These are phyloP conservation scores for Ceratocystis eucalypticola DNA, from an alignment of 2,329 filamentous ascomycete species.

Conservation along the genomic window DNA sequence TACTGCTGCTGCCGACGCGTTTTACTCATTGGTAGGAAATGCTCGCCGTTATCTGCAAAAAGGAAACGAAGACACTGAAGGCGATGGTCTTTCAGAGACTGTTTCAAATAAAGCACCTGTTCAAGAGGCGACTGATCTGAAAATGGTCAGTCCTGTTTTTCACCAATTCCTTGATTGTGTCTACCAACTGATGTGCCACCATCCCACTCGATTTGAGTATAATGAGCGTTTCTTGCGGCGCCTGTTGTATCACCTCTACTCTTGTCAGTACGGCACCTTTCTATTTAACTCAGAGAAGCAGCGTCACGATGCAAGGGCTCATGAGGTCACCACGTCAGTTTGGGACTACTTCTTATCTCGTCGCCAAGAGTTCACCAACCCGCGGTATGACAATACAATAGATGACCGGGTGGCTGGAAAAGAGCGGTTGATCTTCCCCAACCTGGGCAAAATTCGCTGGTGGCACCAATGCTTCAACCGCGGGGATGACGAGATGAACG, in stretches of 20 bases:
- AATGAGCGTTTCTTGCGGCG: slow-evolving; percentile 86
- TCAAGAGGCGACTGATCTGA: slow-evolving; percentile 62
- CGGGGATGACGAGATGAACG: slow-evolving; percentile 87
- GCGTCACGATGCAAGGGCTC: slow-evolving; percentile 54
- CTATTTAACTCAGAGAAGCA: slow-evolving; percentile 91
- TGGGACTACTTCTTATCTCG: slow-evolving; percentile 92
- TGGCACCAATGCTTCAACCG: slow-evolving; percentile 83
- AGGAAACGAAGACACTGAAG: slow-evolving; percentile 48
- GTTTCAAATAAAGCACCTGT: slow-evolving; percentile 32
- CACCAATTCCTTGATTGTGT: slow-evolving; percentile 94
- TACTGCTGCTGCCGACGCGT: slow-evolving; percentile 49
- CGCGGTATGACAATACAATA: slow-evolving; percentile 57
- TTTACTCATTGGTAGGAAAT: slow-evolving; percentile 73
- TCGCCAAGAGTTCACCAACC: slow-evolving; percentile 68
- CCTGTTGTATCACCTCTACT: slow-evolving; percentile 84
- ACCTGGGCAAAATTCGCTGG: slow-evolving; percentile 69
- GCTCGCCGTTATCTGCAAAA: slow-evolving; percentile 70
- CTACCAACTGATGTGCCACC: slow-evolving; percentile 76
- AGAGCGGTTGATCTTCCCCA: slow-evolving; percentile 73
- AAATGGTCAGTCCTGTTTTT: slow-evolving; percentile 89
- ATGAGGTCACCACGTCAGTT: slow-evolving; percentile 66
- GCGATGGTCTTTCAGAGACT: slow-evolving; percentile 36
- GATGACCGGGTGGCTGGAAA: slow-evolving; percentile 69
- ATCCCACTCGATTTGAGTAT: slow-evolving; percentile 84
- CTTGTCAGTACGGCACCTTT: slow-evolving; percentile 94